phyloP scores from a whole-genome alignment of 768 basidiomycete genomes.

The Lactifluus subvellereus region DNA sequence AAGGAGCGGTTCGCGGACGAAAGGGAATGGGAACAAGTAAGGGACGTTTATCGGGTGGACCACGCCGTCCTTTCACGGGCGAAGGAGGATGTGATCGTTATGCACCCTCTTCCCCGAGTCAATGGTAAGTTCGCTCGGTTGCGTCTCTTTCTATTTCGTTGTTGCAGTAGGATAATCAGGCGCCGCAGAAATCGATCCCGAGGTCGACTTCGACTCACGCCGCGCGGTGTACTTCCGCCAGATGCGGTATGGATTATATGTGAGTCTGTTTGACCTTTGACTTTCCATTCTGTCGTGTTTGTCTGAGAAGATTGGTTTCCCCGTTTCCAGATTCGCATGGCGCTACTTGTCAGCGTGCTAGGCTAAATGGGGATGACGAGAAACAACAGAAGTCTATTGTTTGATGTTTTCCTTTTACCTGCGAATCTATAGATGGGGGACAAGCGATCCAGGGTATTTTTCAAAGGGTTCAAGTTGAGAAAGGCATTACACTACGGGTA shows the following conservation, averaged over 20 bases:
- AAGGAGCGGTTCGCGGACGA: conserved; percentile 85
- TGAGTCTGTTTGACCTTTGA: conserved; percentile 41
- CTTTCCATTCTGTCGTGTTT: background rate
- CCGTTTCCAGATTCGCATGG: conserved; percentile 44
- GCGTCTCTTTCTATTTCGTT: background rate
- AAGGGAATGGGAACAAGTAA: conserved; percentile 83
- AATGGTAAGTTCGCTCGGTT: conserved; percentile 49
- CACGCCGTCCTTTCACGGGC: conserved; percentile 90
- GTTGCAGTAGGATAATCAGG: conserved; percentile 19
- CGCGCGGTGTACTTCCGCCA: conserved; percentile 97
- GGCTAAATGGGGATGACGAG: conserved; percentile 3
- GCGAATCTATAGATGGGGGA: background rate
- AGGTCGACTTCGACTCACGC: conserved; percentile 93
- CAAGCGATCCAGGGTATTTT: background rate
- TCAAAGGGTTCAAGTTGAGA: background rate
- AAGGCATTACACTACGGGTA: background rate
- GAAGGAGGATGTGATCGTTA: conserved; percentile 96
- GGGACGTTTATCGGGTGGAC: conserved; percentile 88
- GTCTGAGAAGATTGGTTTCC: background rate
- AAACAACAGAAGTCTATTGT: background rate
- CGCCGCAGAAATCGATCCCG: conserved; percentile 90
- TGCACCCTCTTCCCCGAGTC: conserved; percentile 97
- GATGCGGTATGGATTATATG: conserved; percentile 97
- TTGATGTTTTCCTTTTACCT: background rate
- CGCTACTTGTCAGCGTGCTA: conserved; percentile 43